Evolutionary conservation across 441 rosid species (phyloP), one percentile per base, ranked within the genome.

Genomic region (Populus hybrid): DNA sequence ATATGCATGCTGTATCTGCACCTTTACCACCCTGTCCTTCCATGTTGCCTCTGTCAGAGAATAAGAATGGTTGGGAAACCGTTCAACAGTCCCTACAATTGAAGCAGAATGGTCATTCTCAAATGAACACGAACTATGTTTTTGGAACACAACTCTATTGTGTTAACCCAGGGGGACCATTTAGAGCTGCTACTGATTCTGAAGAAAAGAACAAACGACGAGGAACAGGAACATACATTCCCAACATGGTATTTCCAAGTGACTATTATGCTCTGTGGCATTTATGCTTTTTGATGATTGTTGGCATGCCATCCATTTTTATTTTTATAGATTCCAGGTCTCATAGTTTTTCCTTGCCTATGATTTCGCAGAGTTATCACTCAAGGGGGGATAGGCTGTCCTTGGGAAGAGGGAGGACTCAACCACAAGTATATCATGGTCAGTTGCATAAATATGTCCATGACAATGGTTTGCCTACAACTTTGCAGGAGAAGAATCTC

Each of bases 171-270:
- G 57, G 50, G 2, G 9, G 75, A 9, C 57, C 35, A 75, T 67
- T 68, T 35, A 46, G 46, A 46, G 74, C 67, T 72, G 69, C 73
- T 38, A 40, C 35, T 32, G 64, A 67, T 40, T 63, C 70, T 42
- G 80, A 72, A 63, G 84, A 82, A 53, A 78, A 42, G 73, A 70
- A 19, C 36, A 79, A 74, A 53, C 71, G 70, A 11, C 69, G 79
- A 7, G 86, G 86, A 76, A 82, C 80, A 65, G 86, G 85, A 77
- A 83, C 86, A 7, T 81, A 81, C 79, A 71, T 85, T 69, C 85
- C 88, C 42, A 85, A 78, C 64, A 24, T 81, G 88, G 88, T 83
- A 83, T 53, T 67, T 74, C 12, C 38, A 32, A 35, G 36, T 50
- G 26, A 66, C 75, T 4, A 80, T 28, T 66, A 23, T 66, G 69